Percentiles rank a stretch among this genome's conserved stretches.
Evolutionary conservation across 768 basidiomycete species (phyloP).

Genomic region (Tulasnella sp.): DNA sequence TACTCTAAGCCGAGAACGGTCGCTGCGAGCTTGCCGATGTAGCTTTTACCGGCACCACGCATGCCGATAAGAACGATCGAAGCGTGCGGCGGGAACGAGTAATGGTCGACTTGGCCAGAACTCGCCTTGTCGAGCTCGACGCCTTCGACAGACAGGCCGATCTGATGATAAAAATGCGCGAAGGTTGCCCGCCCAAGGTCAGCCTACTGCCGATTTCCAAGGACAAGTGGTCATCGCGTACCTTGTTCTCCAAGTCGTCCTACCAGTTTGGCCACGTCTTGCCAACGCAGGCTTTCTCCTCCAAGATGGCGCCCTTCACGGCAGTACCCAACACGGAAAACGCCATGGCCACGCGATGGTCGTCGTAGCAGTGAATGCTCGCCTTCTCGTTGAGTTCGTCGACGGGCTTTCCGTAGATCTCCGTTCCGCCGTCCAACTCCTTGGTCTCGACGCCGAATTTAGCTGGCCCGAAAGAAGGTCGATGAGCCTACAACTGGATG

Average conservation of each 20-base stretch:
- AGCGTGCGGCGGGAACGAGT: constrained; percentile 28
- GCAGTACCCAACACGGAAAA: constrained; percentile 81
- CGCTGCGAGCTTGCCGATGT: constrained; percentile 71
- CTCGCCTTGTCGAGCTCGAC: constrained; percentile 48
- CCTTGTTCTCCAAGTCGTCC: constrained; percentile 96
- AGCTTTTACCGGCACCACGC: constrained; percentile 94
- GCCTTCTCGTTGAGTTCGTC: constrained; percentile 50
- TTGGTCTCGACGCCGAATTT: constrained; percentile 91
- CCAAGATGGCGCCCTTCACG: constrained; percentile 63
- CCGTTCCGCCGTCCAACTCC: constrained; percentile 87
- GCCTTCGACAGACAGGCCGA: constrained; percentile 79
- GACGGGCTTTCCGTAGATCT: constrained; percentile 70
- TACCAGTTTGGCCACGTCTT: constrained; percentile 99
- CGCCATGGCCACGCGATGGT: constrained; percentile 98
- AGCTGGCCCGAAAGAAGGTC: too few relatives aligned
- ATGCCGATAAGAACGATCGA: constrained; percentile 82
- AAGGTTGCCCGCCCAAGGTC: too few relatives aligned
- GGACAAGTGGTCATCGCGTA: constrained; percentile 23
- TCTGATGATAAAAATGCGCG: constrained; percentile 37
- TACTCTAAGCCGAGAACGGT: constrained; percentile 56
- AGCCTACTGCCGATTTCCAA: not conserved
- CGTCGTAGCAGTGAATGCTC: constrained; percentile 91
- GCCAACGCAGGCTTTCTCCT: constrained; percentile 96
- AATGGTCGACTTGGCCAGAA: constrained; percentile 30
- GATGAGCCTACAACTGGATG: too few relatives aligned